Evolutionary conservation across 257 asterid species (phyloP), one percentile per base, ranked within the genome.

Genomic region (Lycium barbarum): DNA sequence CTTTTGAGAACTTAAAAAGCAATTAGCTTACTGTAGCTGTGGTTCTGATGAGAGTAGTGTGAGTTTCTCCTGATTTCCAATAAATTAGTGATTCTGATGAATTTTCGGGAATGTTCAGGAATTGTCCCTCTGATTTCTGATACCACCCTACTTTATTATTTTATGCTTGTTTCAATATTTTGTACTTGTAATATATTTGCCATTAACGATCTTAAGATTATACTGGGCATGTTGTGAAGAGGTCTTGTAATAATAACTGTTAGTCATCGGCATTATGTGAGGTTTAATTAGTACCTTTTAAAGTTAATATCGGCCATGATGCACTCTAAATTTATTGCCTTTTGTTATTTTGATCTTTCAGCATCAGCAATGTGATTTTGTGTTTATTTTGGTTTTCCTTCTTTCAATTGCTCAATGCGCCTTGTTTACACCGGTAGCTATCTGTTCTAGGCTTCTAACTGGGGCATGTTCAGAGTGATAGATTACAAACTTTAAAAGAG

Each of bases 81-180:
- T 78, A 78, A 13, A 49, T 78, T 53, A 26, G 82, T 53, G 65
- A 78, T 78, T 78, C 49, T 78, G 82, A 33, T 53, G 82, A 53
- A 78, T 9, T 33, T 76, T 53, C 1, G 22, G 49, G 47, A 78
- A 78, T 53, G 65, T 78, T 53, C 82, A 54, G 26, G 47, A 78
- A 78, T 33, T 78, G 66, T 49, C 47, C 65, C 66, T 53, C 15
- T 14, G 33, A 76, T 78, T 51, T 78, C 65, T 53, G 82, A 53
- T 78, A 26, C 65, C 26, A 78, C 81, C 15, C 12, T 4, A 76
- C 8, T 76, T 51, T 51, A 1, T 51, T 76, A 78, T 53, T 62
- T 76, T 78, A 26, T 78, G 82, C 65, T 78, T 26, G 82, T 7
- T 76, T 53, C 63, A 14, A 53, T 53, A 78, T 53, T 35, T 78